A percentile compares a stretch with the other conserved stretches of the same genome.
phyloP scores from a whole-genome alignment of 768 basidiomycete species.

The Exsudoporus frostii region DNA sequence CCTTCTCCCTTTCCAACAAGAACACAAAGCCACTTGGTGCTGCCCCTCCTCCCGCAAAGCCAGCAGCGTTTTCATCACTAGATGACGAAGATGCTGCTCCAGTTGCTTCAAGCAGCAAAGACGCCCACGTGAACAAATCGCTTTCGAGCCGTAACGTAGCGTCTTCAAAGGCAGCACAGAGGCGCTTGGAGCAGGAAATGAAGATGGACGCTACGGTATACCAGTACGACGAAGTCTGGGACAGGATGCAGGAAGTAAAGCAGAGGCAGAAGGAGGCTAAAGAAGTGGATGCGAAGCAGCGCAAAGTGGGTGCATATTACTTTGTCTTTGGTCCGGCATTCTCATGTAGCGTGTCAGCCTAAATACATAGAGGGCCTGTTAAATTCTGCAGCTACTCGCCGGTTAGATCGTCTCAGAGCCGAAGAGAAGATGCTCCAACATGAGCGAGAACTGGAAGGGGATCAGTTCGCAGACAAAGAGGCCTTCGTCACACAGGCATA shows the following conservation, averaged over 20 bases:
- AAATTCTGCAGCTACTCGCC: slow-evolving; percentile 78
- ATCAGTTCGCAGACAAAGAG: slow-evolving; percentile 91
- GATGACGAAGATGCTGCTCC: slow-evolving; percentile 63
- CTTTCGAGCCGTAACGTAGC: slow-evolving; percentile 55
- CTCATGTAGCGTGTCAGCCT: slow-evolving; percentile 50
- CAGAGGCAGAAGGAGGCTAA: slow-evolving; percentile 68
- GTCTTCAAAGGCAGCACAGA: slow-evolving; percentile 62
- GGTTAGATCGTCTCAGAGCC: slow-evolving; percentile 84
- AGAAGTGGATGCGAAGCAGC: slow-evolving; percentile 69
- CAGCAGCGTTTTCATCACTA: slow-evolving; percentile 59
- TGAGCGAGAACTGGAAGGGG: slow-evolving; percentile 91
- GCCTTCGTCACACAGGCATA: slow-evolving; percentile 98
- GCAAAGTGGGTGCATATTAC: slow-evolving; percentile 56
- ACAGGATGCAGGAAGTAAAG: slow-evolving; percentile 90
- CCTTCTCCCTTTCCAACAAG: slow-evolving; percentile 68
- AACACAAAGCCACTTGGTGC: slow-evolving; percentile 54
- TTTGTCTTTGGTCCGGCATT: background rate
- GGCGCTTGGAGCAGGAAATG: slow-evolving; percentile 76
- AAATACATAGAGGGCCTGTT: slow-evolving; percentile 89
- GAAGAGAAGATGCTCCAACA: slow-evolving; percentile 98
- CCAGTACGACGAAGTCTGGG: slow-evolving; percentile 96
- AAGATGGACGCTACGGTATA: slow-evolving; percentile 79
- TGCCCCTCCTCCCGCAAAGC: slow-evolving; percentile 51
- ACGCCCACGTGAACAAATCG: slow-evolving; percentile 49
- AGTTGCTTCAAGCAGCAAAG: slow-evolving; percentile 40